Evolutionary conservation across 768 basidiomycete genomes (phyloP).

Genomic region (Myochromella boudieri): DNA sequence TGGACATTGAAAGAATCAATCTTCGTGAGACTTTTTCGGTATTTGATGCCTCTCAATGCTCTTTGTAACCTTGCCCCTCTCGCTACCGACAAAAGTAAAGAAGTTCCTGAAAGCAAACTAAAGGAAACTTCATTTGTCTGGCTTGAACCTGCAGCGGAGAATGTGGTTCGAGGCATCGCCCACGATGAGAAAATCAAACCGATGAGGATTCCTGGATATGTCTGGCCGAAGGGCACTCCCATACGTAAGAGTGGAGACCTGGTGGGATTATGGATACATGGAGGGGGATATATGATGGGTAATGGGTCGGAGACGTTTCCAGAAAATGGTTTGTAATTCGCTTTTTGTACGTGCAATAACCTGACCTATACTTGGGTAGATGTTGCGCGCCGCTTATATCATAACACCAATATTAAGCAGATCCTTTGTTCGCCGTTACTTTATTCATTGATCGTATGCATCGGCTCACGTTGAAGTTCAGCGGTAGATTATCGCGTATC

Average conservation of each 20-base stretch:
- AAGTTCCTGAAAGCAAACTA: constrained; percentile 19
- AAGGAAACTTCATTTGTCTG: constrained; percentile 23
- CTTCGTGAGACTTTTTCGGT: constrained; percentile 19
- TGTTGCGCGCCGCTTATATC: background rate
- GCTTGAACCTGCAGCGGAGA: constrained; percentile 16
- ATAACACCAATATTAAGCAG: background rate
- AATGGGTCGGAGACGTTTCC: constrained; percentile 21
- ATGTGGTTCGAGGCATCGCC: constrained; percentile 16
- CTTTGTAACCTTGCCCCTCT: constrained; percentile 6
- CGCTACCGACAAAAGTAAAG: constrained; percentile 18
- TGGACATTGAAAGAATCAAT: constrained; percentile 22
- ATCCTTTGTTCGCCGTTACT: background rate
- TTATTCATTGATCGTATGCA: background rate
- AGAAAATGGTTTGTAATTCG: background rate
- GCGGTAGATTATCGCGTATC: constrained; percentile 24
- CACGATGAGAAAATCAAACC: constrained; percentile 17
- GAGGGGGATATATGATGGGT: constrained; percentile 28
- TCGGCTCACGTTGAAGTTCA: background rate
- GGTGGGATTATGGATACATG: constrained; percentile 24
- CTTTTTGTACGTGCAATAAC: background rate
- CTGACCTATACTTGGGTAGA: background rate
- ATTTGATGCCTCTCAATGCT: constrained; percentile 22
- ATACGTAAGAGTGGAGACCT: constrained; percentile 2
- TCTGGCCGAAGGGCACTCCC: constrained; percentile 20
- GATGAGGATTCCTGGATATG: constrained; percentile 21